A percentile compares a stretch with the other conserved stretches of the same genome.
Evolutionary conservation across 257 asterid genomes (phyloP).

Genomic region (Solanum lycopersicoides): DNA sequence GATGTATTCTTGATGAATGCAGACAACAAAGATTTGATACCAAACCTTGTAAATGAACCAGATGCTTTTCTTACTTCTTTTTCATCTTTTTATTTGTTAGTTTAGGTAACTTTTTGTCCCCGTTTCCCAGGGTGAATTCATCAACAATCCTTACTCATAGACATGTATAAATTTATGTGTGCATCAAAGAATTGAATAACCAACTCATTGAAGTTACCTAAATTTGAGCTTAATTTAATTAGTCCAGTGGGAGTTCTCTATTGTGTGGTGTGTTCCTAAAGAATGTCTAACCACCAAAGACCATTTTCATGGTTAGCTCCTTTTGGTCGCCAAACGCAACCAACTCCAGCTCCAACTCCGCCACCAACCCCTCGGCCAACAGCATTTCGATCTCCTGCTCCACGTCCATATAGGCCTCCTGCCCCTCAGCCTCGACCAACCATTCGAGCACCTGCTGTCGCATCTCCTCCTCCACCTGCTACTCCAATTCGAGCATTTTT

Average conservation of each 20-base stretch:
- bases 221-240: background rate
- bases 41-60: background rate
- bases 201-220: background rate
- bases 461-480: background rate
- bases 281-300: background rate
- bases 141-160: background rate
- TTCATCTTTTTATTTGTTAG: background rate
- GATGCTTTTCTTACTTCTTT: background rate
- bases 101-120: background rate
- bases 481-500: background rate
- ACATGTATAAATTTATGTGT: background rate
- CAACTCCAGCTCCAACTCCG: too few relatives aligned
- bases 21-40: background rate
- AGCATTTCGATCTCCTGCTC: background rate
- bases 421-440: background rate
- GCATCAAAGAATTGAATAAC: background rate
- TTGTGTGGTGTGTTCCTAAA: background rate
- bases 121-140: background rate
- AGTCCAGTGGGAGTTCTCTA: background rate
- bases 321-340: background rate
- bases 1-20: slow-evolving; percentile 1
- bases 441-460: background rate
- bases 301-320: slow-evolving; percentile 4
- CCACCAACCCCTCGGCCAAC: background rate
- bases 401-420: background rate